These are phyloP conservation scores for Ceriops decandra DNA, from an alignment of 345 rosid species.

Conservation along the genomic window DNA sequence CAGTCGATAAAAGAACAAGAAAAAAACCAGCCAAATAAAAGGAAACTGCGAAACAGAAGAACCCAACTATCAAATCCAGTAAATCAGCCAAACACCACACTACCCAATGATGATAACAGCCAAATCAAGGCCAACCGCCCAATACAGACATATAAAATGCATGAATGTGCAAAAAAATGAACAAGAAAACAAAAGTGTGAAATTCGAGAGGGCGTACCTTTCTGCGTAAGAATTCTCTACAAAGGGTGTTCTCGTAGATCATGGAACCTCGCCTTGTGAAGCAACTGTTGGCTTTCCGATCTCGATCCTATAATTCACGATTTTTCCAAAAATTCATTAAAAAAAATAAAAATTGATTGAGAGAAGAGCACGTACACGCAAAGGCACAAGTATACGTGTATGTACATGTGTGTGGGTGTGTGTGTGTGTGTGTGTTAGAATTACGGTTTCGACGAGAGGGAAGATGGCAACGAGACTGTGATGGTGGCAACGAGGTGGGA, in stretches of 20 bases:
- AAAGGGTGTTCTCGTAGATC: slow-evolving; percentile 89
- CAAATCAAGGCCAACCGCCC: too few species aligned
- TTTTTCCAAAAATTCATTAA: background rate
- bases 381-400: background rate
- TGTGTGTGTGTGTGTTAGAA: slow-evolving; percentile 43
- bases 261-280: slow-evolving; percentile 79
- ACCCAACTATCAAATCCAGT: too few species aligned
- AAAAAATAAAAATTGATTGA: background rate
- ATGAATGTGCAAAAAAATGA: background rate
- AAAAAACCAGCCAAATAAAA: too few species aligned
- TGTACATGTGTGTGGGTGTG: too few species aligned
- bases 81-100: too few species aligned
- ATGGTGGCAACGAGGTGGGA: slow-evolving; percentile 19
- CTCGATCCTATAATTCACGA: slow-evolving; percentile 30
- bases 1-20: too few species aligned
- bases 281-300: slow-evolving; percentile 68
- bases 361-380: background rate
- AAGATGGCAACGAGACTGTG: slow-evolving; percentile 81
- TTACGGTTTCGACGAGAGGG: slow-evolving; percentile 84
- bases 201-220: slow-evolving; percentile 37
- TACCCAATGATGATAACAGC: too few species aligned
- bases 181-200: background rate
- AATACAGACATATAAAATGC: too few species aligned
- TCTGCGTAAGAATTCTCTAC: slow-evolving; percentile 57
- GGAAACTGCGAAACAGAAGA: too few species aligned